Conservation (phyloP, 208 protist genomes). For the Trypanosoma scelopori region DNA sequence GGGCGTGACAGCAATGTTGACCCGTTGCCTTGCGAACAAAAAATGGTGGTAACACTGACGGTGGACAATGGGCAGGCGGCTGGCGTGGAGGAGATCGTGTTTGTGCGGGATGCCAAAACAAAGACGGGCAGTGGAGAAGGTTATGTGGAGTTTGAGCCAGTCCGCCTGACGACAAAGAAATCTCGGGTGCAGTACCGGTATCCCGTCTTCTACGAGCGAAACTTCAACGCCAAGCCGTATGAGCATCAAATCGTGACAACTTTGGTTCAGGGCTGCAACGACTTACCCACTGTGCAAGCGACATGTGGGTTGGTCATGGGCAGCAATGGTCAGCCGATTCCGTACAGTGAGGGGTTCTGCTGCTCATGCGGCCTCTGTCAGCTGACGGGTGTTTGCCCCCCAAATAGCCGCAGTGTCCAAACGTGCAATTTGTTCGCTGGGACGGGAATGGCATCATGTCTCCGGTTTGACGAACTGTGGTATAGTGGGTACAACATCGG, state of each 20-base stretch:
- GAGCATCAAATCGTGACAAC: constrained; percentile 55
- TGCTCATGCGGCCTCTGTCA: constrained; percentile 75
- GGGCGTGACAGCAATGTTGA: constrained; percentile 35
- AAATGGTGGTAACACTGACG: constrained; percentile 77
- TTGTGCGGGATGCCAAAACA: constrained; percentile 55
- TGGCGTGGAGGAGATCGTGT: constrained; percentile 63
- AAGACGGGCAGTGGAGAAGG: constrained; percentile 26
- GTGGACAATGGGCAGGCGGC: constrained; percentile 60
- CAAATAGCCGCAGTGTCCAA: constrained; percentile 44
- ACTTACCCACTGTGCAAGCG: constrained; percentile 37
- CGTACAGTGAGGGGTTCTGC: constrained; percentile 87
- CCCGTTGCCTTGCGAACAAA: constrained; percentile 58
- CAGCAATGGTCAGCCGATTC: constrained; percentile 39
- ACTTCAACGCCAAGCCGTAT: constrained; percentile 87
- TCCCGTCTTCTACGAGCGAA: constrained; percentile 76
- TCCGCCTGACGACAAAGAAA: constrained; percentile 63
- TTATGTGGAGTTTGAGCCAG: constrained; percentile 51
- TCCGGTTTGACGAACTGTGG: constrained; percentile 75
- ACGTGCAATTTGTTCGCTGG: constrained; percentile 62
- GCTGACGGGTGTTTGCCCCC: constrained; percentile 56
- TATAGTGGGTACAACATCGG: constrained; percentile 86
- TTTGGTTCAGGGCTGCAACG: constrained; percentile 63
- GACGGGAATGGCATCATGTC: constrained; percentile 71
- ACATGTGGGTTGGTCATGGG: constrained; percentile 76
- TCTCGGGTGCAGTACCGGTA: constrained; percentile 74